A percentile compares a stretch with the other conserved stretches of the same genome.
Evolutionary conservation across 2,329 filamentous ascomycete species (phyloP).

Genomic region (Sclerotinia trifoliorum): DNA sequence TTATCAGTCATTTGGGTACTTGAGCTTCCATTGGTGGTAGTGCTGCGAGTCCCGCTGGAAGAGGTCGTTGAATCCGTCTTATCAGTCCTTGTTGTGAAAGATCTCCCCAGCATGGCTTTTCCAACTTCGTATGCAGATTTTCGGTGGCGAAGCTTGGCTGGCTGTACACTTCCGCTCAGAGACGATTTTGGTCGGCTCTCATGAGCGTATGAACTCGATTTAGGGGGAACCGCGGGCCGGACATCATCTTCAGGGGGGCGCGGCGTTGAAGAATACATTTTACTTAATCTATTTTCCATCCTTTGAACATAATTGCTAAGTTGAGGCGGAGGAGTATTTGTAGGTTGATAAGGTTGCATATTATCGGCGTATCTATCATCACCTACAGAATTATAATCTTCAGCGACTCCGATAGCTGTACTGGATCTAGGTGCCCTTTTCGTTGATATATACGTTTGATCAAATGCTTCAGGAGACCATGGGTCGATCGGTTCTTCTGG

Average conservation of each 20-base stretch:
- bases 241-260: constrained; percentile 28
- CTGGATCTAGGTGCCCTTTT: constrained; percentile 55
- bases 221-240: constrained; percentile 44
- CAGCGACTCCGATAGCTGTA: constrained; percentile 68
- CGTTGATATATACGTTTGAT: constrained; percentile 42
- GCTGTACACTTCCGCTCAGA: constrained; percentile 46
- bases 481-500: constrained; percentile 63
- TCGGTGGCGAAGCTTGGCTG: constrained; percentile 55
- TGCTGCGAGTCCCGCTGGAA: constrained; percentile 69
- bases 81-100: constrained; percentile 79
- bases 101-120: constrained; percentile 67
- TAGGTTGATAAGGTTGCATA: constrained; percentile 40
- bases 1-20: constrained; percentile 77
- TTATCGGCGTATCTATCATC: constrained; percentile 41
- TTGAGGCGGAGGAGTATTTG: constrained; percentile 62
- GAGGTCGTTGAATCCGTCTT: constrained; percentile 75
- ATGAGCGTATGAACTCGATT: constrained; percentile 46
- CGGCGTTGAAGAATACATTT: constrained; percentile 35
- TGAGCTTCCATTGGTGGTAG: constrained; percentile 60
- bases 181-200: constrained; percentile 57
- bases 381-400: constrained; percentile 55
- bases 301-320: constrained; percentile 84
- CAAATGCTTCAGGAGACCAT: constrained; percentile 91
- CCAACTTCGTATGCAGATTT: constrained; percentile 80
- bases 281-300: constrained; percentile 76